Evolutionary conservation across 768 basidiomycete species (phyloP).

Genomic region (Mycena polygramma): DNA sequence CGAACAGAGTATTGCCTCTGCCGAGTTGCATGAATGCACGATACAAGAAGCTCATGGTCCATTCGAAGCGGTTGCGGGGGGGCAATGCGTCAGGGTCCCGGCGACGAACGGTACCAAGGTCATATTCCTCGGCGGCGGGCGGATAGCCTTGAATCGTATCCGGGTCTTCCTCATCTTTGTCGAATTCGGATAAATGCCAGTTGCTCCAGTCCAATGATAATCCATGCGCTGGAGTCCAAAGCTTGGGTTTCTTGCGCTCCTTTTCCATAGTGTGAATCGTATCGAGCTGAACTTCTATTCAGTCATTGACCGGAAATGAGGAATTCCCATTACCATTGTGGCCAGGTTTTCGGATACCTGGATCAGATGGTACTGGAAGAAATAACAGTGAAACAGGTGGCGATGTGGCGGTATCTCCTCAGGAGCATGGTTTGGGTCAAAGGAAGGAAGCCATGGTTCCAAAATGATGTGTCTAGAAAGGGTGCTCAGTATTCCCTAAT

Average conservation of each 20-base stretch:
- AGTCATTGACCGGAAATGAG: neutral
- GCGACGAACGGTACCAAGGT: slow-evolving; percentile 68
- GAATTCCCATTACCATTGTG: slow-evolving; percentile 53
- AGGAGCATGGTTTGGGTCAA: slow-evolving; percentile 52
- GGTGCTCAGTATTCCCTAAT: neutral
- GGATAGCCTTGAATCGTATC: slow-evolving; percentile 73
- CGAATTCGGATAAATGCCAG: slow-evolving; percentile 59
- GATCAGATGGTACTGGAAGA: slow-evolving; percentile 73
- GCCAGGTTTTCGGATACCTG: slow-evolving; percentile 53
- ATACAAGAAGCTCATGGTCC: slow-evolving; percentile 61
- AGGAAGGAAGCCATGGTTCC: slow-evolving; percentile 70
- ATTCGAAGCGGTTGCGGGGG: slow-evolving; percentile 71
- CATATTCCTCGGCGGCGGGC: slow-evolving; percentile 50
- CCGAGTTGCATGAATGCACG: slow-evolving; percentile 53
- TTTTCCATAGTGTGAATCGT: slow-evolving; percentile 70
- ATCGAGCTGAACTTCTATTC: slow-evolving; percentile 59
- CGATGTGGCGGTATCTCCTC: slow-evolving; percentile 70
- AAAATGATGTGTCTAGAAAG: slow-evolving; percentile 60
- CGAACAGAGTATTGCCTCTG: slow-evolving; percentile 75
- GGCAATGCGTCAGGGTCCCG: slow-evolving; percentile 85
- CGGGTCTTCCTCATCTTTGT: slow-evolving; percentile 81
- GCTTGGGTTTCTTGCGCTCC: slow-evolving; percentile 49
- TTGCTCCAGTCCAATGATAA: slow-evolving; percentile 57
- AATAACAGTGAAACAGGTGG: slow-evolving; percentile 80
- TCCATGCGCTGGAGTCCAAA: slow-evolving; percentile 71